A percentile compares a stretch with the other conserved stretches of the same genome.
phyloP scores from a whole-genome alignment of 225 moss, liverwort and hornwort species.

The Anthoceros angustus region DNA sequence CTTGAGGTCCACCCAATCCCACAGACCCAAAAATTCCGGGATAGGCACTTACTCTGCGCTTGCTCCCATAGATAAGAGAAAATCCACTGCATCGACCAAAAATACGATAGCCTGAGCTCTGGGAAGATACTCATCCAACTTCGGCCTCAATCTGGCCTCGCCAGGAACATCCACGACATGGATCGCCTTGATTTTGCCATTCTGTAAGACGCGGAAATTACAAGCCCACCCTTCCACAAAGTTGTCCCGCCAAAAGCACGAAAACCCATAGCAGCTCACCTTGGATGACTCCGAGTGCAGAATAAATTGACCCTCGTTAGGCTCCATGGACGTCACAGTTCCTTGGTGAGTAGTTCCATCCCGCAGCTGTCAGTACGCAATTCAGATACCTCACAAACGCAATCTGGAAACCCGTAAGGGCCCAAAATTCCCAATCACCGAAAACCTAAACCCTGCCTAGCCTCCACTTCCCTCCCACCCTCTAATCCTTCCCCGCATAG shows the following conservation, averaged over 20 bases:
- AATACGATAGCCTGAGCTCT: slow-evolving; percentile 69
- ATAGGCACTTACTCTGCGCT: slow-evolving; percentile 48
- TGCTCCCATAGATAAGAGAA: slow-evolving; percentile 73
- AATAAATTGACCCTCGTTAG: slow-evolving; percentile 65
- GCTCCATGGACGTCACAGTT: slow-evolving; percentile 91
- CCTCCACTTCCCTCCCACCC: neutral
- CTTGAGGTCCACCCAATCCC: neutral
- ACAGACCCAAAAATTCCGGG: neutral
- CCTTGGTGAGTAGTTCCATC: slow-evolving; percentile 86
- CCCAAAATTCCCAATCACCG: neutral
- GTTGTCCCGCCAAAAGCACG: neutral
- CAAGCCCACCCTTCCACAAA: neutral
- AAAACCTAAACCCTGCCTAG: neutral
- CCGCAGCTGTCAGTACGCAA: slow-evolving; percentile 38
- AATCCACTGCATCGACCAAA: slow-evolving; percentile 78
- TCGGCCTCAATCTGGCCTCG: slow-evolving; percentile 64
- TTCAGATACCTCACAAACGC: neutral
- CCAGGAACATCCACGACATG: slow-evolving; percentile 87
- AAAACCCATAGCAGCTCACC: slow-evolving; percentile 24
- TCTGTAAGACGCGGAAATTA: slow-evolving; percentile 20
- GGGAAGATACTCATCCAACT: slow-evolving; percentile 69
- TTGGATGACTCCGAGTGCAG: slow-evolving; percentile 49
- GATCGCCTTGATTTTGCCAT: slow-evolving; percentile 54
- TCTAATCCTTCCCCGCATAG: neutral
- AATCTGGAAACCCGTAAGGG: neutral